Base-by-base conservation (phyloP, 148 eudicot species). In the Rhododendron griersonianum region DNA sequence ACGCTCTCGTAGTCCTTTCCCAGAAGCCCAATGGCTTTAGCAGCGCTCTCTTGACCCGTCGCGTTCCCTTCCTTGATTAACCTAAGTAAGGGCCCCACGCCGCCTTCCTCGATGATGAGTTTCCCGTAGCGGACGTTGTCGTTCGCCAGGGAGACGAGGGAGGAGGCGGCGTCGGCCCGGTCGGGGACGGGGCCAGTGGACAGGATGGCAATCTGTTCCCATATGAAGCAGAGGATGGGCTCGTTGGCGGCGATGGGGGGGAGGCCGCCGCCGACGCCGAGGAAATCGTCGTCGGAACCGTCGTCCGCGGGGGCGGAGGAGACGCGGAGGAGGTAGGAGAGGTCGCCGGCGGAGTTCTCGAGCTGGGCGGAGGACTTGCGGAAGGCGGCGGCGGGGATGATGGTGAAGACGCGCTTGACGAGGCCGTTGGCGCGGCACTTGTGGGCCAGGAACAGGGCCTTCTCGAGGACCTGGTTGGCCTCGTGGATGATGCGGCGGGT, bases 81-180 rank as follows among this genome's bases (percentile, higher is more conserved):
- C 30, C 39, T 30, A 15, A 83, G 85, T 0, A 83, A 39, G 18
- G 85, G 85, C 25, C 10, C 85, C 11, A 83, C 57, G 11, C 85
- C 85, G 28, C 63, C 85, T 71, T 83, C 85, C n/a, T 83, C 79
- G 85, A 83, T 83, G 25, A 83, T 83, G 6, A 83, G 79, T n/a
- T 69, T 83, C 4, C 85, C 85, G 79, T 71, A 71, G 18, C 85
- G 78, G 0, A 47, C 79, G 35, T 71, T 83, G 85, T 83, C 85
- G 3, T 77, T 76, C 16, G 85, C 85, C 0, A 69, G 78, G 8
- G 85, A 83, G 1, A 48, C 85, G 78, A 83, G 45, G 10, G 30
- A 10, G 19, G 79, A 61, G 3, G 79, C 85, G n/a, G 85, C 85
- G 30, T 83, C 85, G 7, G 79, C 19, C 0, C 85, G 78, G 21